Base-by-base conservation (phyloP, 805 yeast species). In the Wickerhamomyces strasburgensis region DNA sequence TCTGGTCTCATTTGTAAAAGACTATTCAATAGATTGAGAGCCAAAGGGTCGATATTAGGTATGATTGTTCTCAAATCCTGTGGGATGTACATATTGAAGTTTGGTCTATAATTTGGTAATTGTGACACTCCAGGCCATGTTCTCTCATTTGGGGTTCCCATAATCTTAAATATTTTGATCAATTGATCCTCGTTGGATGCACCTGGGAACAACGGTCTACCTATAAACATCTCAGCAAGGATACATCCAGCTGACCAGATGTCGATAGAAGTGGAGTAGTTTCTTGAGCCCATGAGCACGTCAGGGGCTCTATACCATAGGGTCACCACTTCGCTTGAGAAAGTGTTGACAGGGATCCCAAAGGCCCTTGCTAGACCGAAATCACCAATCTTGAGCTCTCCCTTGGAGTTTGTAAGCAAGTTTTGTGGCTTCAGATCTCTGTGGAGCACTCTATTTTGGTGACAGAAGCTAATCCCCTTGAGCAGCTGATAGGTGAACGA, bases 221-320 rank as follows among this genome's bases (percentile, higher is more conserved):
- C 96, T n/a, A 96, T 85, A 56, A 93, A 83, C 98, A 93, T 90
- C 57, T 93, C 98, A 3, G 97, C 98, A 59, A 93, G 75, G 37
- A 93, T 93, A 64, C 98, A 93, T 13, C 98, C 98, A 13, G 96
- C 94, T 14, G 96, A 87, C 98, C 98, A 93, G 65, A 93, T 86
- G 58, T 93, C 98, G 43, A 93, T 94, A 7, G 96, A 89, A 0
- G 98, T 93, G 31, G 96, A 84, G 62, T 93, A 93, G 39, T 94
- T 90, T 51, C 96, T 78, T 3, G 96, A 87, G 3, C 98, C 98
- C 55, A 93, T 71, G 35, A 93, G 67, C 21, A 93, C 98, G 58
- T 90, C 98, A 0, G 98, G 98, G 0, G 98, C 96, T 47, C 98
- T 75, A 62, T 90, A 90, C 98, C 98, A 93, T 46, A 93, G 67